phyloP scores from a whole-genome alignment of 2,329 filamentous ascomycete species.

The Microsporum ferrugineum region DNA sequence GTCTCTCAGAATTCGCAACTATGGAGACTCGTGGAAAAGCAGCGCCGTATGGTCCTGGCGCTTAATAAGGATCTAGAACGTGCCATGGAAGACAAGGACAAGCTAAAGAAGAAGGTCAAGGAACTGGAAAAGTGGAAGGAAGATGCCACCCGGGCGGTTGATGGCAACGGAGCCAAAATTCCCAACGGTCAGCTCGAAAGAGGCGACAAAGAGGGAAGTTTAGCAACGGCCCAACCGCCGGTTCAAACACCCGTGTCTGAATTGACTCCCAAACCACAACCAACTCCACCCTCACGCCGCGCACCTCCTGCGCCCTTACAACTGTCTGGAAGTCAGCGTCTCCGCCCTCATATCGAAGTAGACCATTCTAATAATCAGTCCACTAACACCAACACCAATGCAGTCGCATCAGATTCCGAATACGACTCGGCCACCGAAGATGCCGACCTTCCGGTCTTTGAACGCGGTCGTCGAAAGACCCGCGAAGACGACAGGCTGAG shows the following conservation, averaged over 20 bases:
- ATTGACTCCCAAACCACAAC: not conserved
- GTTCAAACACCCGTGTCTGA: not conserved
- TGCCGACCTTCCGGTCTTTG: slow-evolving; percentile 45
- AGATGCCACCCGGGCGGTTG: not conserved
- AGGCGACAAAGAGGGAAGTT: not conserved
- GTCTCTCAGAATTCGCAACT: slow-evolving; percentile 83
- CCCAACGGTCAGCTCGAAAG: not conserved
- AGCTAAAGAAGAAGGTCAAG: slow-evolving; percentile 81
- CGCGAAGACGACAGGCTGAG: slow-evolving; percentile 73
- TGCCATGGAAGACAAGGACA: slow-evolving; percentile 85
- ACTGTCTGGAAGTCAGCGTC: slow-evolving; percentile 41
- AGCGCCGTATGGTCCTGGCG: slow-evolving; percentile 82
- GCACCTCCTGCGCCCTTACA: slow-evolving; percentile 75
- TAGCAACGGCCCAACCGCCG: not conserved
- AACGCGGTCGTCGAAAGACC: slow-evolving; percentile 68
- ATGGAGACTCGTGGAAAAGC: slow-evolving; percentile 94
- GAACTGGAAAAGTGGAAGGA: slow-evolving; percentile 42
- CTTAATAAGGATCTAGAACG: slow-evolving; percentile 90
- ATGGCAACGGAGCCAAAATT: not conserved
- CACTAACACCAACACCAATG: not conserved
- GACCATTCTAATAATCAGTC: slow-evolving; percentile 35
- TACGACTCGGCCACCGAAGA: slow-evolving; percentile 69
- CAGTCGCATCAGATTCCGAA: slow-evolving; percentile 58
- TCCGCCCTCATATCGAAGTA: slow-evolving; percentile 36
- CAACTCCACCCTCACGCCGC: slow-evolving; percentile 52